Evolutionary conservation across 225 moss, liverwort and hornwort genomes (phyloP).

Genomic region (Pleurozium schreberi): DNA sequence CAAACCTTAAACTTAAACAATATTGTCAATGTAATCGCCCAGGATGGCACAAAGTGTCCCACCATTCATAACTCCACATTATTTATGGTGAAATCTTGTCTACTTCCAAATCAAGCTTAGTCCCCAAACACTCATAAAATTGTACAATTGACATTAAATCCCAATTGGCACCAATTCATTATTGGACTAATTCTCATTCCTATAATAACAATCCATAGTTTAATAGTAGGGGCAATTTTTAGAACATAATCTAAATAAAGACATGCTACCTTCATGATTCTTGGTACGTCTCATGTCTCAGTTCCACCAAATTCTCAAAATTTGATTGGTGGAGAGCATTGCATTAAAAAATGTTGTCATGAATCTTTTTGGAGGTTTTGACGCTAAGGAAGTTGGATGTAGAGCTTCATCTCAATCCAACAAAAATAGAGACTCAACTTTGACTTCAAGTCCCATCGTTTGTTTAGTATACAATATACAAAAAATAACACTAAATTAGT

Average conservation of each 20-base stretch:
- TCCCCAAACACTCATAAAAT: neutral
- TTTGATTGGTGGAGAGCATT: neutral
- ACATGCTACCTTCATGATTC: neutral
- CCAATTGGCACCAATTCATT: neutral
- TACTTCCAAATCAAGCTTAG: neutral
- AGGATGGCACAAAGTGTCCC: too few relatives aligned
- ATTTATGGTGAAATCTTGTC: neutral
- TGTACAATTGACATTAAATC: rapidly evolving
- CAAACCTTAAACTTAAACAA: too few relatives aligned
- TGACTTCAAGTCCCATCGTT: neutral
- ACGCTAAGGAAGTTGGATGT: neutral
- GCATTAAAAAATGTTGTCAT: neutral
- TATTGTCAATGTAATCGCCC: too few relatives aligned
- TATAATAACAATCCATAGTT: rapidly evolving
- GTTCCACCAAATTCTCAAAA: neutral
- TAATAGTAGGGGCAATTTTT: neutral
- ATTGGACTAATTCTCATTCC: neutral
- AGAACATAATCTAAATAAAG: neutral
- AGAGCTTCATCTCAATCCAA: rapidly evolving
- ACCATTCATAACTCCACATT: too few relatives aligned
- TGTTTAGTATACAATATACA: neutral
- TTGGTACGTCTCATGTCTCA: neutral
- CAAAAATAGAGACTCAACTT: neutral
- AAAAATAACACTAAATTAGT: neutral
- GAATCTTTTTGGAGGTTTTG: neutral